These are phyloP conservation scores for Aureobasidium mangrovei DNA, from an alignment of 2,329 filamentous ascomycete genomes.

Conservation along the genomic window DNA sequence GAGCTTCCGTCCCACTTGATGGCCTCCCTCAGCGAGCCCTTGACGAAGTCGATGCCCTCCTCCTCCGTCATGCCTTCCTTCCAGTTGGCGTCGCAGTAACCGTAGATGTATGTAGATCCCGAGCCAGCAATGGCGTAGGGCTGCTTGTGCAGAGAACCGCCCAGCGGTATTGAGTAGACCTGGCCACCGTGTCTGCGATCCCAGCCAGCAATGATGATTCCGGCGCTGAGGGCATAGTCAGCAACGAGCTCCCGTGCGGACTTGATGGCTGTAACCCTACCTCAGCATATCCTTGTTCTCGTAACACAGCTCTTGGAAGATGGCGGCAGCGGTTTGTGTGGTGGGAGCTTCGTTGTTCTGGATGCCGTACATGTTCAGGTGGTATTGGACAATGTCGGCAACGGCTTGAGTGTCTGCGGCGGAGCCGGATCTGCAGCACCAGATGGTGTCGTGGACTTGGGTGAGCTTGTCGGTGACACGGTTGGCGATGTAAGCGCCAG, in stretches of 20 bases:
- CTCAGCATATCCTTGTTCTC: slow-evolving; percentile 90
- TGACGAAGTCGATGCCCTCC: slow-evolving; percentile 87
- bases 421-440: slow-evolving; percentile 97
- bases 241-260: background rate
- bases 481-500: slow-evolving; percentile 96
- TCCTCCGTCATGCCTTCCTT: slow-evolving; percentile 86
- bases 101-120: slow-evolving; percentile 98
- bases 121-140: slow-evolving; percentile 92
- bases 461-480: slow-evolving; percentile 99
- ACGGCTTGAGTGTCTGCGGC: slow-evolving; percentile 97
- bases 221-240: slow-evolving; percentile 53
- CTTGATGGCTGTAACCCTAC: slow-evolving; percentile 42
- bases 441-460: slow-evolving; percentile 96
- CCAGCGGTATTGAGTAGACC: slow-evolving; percentile 93
- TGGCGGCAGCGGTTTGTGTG: slow-evolving; percentile 86
- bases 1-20: slow-evolving; percentile 99
- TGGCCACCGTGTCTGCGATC: slow-evolving; percentile 91
- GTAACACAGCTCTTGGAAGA: slow-evolving; percentile 98
- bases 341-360: slow-evolving; percentile 83
- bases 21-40: slow-evolving; percentile 79
- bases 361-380: slow-evolving; percentile 86
- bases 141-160: slow-evolving; percentile 96
- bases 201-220: slow-evolving; percentile 97
- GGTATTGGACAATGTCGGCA: slow-evolving; percentile 95
- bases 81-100: slow-evolving; percentile 97